Base-by-base conservation (phyloP, 805 yeast species). In the Saturnispora quitensis region DNA sequence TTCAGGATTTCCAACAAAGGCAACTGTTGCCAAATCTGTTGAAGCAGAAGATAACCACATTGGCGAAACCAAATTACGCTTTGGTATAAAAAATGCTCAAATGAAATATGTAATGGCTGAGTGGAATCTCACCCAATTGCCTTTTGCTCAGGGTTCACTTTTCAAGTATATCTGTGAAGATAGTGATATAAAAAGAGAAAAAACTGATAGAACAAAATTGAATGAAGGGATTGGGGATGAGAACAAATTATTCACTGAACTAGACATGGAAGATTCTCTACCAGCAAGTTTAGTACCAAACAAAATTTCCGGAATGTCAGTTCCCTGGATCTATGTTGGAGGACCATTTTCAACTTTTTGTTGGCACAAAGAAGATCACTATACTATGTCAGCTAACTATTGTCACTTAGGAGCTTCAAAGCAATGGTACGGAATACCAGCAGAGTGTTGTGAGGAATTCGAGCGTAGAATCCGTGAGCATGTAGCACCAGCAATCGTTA, bases 291-390 rank as follows among this genome's bases (percentile, higher is more conserved):
- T 48, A n/a, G 42, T 36, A 9, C 34, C 47, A 8, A 40, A 34
- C 2, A 34, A 18, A 15, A 85, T 91, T 2, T 84, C 96, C 0
- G 98, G 98, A 0, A 90, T 90, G 89, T 89, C 97, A 0, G 77
- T 86, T 18, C 98, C 98, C 0, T 90, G 98, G 98, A 76, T 89
- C 3, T 90, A 90, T 61, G 80, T 90, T 15, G 98, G 98, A 0
- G 87, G 95, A 48, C 73, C 88, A 47, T 81, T 89, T 60, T 85
- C 95, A 2, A 88, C 97, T 1, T 91, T 91, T 63, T 90, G 98
- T 67, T 91, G 97, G 97, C 97, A 91, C 65, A 84, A 86, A 53
- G 98, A 90, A 62, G 98, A 90, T 66, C 97, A 91, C 63, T 89
- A 86, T 63, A 87, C 97, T 0, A 73, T 88, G 55, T 86, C 95